Evolutionary conservation across 805 yeast species (phyloP).

Genomic region (Cyberlindnera subsufficiens): DNA sequence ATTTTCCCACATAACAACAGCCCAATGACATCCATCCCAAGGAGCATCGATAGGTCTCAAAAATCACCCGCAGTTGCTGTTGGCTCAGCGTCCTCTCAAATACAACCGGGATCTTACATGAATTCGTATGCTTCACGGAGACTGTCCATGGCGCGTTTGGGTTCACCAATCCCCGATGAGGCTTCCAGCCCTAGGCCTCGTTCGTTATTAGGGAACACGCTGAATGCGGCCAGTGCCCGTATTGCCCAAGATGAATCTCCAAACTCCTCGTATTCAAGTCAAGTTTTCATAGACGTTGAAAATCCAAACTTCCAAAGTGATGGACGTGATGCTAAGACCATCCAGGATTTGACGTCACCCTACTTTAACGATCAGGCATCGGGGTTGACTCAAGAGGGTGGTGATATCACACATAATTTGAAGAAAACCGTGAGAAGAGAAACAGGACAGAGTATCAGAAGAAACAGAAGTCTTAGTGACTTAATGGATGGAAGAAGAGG

Average conservation of each 20-base stretch:
- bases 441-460: slow-evolving; percentile 9
- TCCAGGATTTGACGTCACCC: slow-evolving; percentile 8
- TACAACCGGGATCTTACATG: neutral
- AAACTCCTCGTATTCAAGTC: slow-evolving; percentile 3
- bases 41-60: neutral
- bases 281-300: slow-evolving; percentile 13
- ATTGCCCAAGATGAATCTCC: neutral
- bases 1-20: too few relatives aligned
- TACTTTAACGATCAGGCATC: slow-evolving; percentile 15
- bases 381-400: slow-evolving; percentile 17
- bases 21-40: neutral
- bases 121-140: slow-evolving; percentile 9
- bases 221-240: neutral
- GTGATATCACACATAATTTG: slow-evolving; percentile 21
- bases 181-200: slow-evolving; percentile 5
- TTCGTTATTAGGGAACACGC: neutral
- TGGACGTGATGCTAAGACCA: slow-evolving; percentile 7
- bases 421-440: slow-evolving; percentile 9
- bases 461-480: slow-evolving; percentile 17
- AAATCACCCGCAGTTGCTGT: neutral
- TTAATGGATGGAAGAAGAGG: slow-evolving; percentile 39
- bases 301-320: slow-evolving; percentile 14
- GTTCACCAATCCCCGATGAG: slow-evolving; percentile 10
- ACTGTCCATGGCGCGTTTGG: slow-evolving; percentile 14
- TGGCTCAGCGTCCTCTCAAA: too few relatives aligned